These are phyloP conservation scores for Pyronema domesticum DNA, from an alignment of 495 filamentous ascomycete species.

Conservation along the genomic window DNA sequence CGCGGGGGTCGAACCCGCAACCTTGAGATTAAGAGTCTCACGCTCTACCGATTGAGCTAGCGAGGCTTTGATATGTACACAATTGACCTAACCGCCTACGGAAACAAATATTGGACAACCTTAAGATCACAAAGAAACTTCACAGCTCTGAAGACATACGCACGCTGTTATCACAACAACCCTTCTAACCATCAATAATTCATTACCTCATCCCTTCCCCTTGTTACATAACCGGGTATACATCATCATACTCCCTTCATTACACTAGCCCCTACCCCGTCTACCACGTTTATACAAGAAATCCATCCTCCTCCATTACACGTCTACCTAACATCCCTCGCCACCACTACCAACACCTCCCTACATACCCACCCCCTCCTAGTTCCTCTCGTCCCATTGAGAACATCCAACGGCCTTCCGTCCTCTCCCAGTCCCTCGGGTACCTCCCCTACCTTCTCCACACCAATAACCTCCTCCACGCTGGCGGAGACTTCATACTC, in stretches of 20 bases:
- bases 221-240: too few relatives aligned
- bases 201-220: not conserved
- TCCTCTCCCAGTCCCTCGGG: slow-evolving; percentile 1
- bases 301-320: not conserved
- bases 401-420: slow-evolving; percentile 16
- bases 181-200: not conserved
- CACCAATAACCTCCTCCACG: slow-evolving; percentile 52
- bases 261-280: not conserved
- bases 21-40: slow-evolving; percentile 69
- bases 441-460: slow-evolving; percentile 1
- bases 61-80: too few relatives aligned
- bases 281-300: not conserved
- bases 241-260: too few relatives aligned
- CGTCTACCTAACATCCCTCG: slow-evolving; percentile 11
- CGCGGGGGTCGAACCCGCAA: slow-evolving; percentile 43
- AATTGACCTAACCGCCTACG: too few relatives aligned
- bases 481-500: slow-evolving; percentile 67
- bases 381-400: slow-evolving; percentile 16
- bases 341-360: slow-evolving; percentile 22
- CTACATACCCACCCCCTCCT: slow-evolving; percentile 24
- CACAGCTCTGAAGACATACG: too few relatives aligned
- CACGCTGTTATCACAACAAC: not conserved
- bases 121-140: too few relatives aligned
- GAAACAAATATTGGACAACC: too few relatives aligned
- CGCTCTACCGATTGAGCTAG: slow-evolving; percentile 75